A percentile compares a stretch with the other conserved stretches of the same genome.
These are phyloP conservation scores for Arbutus unedo DNA, from an alignment of 148 eudicot species.

Conservation along the genomic window DNA sequence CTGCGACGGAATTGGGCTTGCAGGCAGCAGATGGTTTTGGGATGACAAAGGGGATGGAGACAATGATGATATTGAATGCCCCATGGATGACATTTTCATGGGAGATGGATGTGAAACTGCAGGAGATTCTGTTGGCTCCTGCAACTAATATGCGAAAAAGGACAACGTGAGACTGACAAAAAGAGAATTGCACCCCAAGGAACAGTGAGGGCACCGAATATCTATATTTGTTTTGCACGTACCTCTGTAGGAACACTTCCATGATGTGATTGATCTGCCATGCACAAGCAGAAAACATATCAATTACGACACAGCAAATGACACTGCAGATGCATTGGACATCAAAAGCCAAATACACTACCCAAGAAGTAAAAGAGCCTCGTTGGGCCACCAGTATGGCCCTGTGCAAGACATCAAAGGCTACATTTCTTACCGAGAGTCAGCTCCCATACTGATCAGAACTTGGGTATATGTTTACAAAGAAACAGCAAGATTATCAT, in stretches of 20 bases:
- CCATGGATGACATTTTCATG: conserved; percentile 51
- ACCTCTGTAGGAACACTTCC: conserved; percentile 35
- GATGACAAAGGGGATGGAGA: conserved; percentile 61
- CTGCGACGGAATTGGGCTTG: conserved; percentile 52
- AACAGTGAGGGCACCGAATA: background rate
- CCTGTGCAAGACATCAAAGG: background rate
- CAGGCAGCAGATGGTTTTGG: conserved; percentile 49
- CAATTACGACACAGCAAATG: conserved; percentile 9
- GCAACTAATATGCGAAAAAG: conserved; percentile 37
- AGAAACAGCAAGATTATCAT: background rate
- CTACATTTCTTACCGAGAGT: background rate
- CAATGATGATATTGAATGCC: conserved; percentile 58
- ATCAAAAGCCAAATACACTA: background rate
- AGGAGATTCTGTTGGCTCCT: conserved; percentile 50
- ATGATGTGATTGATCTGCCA: conserved; percentile 33
- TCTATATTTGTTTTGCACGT: background rate
- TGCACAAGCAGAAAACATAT: conserved; percentile 10
- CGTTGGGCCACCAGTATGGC: background rate
- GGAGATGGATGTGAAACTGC: conserved; percentile 46
- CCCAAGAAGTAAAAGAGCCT: background rate
- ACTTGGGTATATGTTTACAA: background rate
- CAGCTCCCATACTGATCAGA: background rate
- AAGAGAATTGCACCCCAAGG: too few relatives aligned
- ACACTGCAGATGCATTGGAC: conserved; percentile 4
- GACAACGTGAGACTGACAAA: background rate